Conservation (phyloP, 306 rosid genomes). For the Neltuma alba region DNA sequence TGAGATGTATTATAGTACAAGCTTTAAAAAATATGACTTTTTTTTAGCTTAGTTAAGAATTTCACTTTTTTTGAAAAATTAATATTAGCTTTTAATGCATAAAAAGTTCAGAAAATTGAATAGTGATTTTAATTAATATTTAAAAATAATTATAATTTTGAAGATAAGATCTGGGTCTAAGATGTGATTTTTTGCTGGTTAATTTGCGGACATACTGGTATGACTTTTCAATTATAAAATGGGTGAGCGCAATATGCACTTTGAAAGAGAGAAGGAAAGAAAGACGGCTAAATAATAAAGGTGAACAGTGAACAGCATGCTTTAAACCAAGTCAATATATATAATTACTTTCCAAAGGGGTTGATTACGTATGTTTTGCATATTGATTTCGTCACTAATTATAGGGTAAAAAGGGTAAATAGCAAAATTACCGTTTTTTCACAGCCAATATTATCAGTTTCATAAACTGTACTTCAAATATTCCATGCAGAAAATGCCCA, state of each 20-base stretch:
- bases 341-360: slow-evolving; percentile 10
- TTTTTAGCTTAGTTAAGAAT: no score
- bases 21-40: not conserved
- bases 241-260: slow-evolving; percentile 32
- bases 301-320: not conserved
- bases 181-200: not conserved
- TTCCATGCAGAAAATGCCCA: slow-evolving; percentile 36
- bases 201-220: not conserved
- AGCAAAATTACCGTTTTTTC: slow-evolving; percentile 31
- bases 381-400: slow-evolving; percentile 50
- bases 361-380: slow-evolving; percentile 58
- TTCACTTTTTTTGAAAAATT: not conserved
- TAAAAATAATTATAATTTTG: not conserved
- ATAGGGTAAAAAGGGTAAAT: slow-evolving; percentile 17
- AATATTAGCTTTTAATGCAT: not conserved
- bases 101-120: not conserved
- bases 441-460: not conserved
- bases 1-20: no score
- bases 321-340: slow-evolving; percentile 47
- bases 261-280: not conserved
- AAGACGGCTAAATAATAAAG: slow-evolving; percentile 23
- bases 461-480: slow-evolving; percentile 18
- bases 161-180: not conserved
- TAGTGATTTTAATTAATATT: not conserved
- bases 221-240: slow-evolving; percentile 22